A percentile compares a stretch with the other conserved stretches of the same genome.
Evolutionary conservation across 1,139 yeast species (phyloP).

Genomic region (Yamadazyma sp.): DNA sequence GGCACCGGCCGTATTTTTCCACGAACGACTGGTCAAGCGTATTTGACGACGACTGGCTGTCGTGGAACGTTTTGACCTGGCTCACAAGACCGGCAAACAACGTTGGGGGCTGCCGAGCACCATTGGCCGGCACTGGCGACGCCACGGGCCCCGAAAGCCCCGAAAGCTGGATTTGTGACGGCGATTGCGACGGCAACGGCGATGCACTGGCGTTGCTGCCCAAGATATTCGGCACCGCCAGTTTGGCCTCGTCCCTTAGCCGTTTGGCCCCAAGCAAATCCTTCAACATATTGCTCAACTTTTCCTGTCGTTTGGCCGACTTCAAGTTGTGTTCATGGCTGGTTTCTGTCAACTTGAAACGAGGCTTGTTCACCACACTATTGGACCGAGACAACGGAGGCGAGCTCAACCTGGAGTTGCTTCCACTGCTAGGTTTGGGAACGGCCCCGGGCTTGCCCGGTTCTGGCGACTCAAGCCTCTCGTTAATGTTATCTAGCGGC

Average conservation of each 20-base stretch:
- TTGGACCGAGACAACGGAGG: slow-evolving; percentile 18
- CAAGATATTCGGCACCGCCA: slow-evolving; percentile 75
- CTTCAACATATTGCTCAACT: slow-evolving; percentile 80
- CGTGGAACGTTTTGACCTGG: slow-evolving; percentile 45
- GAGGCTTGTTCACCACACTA: slow-evolving; percentile 23
- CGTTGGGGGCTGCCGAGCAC: slow-evolving; percentile 57
- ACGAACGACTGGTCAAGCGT: slow-evolving; percentile 43
- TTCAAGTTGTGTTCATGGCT: slow-evolving; percentile 84
- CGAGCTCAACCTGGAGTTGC: slow-evolving; percentile 10
- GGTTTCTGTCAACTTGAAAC: slow-evolving; percentile 58
- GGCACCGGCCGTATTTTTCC: slow-evolving; percentile 51
- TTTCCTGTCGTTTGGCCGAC: slow-evolving; percentile 83
- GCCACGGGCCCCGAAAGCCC: too few relatives aligned
- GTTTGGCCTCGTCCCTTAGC: slow-evolving; percentile 75
- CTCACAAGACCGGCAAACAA: slow-evolving; percentile 79
- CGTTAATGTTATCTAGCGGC: slow-evolving; percentile 1
- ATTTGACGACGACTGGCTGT: slow-evolving; percentile 4
- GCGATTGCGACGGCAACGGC: background rate
- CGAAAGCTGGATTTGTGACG: background rate
- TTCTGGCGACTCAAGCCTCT: background rate
- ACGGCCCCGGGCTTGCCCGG: background rate
- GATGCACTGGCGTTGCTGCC: slow-evolving; percentile 9
- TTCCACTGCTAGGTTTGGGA: slow-evolving; percentile 3
- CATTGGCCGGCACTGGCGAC: background rate
- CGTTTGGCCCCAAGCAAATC: slow-evolving; percentile 82